phyloP scores from a whole-genome alignment of 768 basidiomycete genomes.

The Hortiboletus campestris region DNA sequence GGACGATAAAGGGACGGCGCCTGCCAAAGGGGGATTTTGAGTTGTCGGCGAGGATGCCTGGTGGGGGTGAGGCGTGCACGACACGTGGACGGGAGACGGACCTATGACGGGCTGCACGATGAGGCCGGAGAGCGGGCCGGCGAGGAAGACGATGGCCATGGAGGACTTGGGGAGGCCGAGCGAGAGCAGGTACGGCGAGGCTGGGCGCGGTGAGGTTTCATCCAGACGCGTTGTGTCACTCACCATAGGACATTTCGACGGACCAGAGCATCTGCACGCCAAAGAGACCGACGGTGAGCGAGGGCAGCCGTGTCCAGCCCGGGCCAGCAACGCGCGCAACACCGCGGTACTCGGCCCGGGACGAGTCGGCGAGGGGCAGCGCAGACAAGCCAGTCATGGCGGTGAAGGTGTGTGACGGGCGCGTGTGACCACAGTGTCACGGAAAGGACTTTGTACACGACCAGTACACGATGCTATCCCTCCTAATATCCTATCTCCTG shows the following conservation, averaged over 20 bases:
- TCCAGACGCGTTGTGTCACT: no score
- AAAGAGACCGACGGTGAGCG: conserved; percentile 73
- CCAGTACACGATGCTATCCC: no score
- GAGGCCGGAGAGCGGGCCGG: conserved; percentile 87
- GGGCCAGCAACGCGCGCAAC: conserved; percentile 66
- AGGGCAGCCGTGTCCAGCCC: conserved; percentile 60
- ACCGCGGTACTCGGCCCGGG: conserved; percentile 42
- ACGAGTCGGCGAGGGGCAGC: conserved; percentile 45
- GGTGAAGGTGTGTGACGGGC: no score
- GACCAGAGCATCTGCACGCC: conserved; percentile 93
- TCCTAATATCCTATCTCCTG: neutral
- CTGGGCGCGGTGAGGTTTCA: conserved; percentile 35
- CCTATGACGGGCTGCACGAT: conserved; percentile 91
- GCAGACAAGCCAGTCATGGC: conserved; percentile 53
- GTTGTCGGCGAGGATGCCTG: conserved; percentile 74
- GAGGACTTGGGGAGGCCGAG: conserved; percentile 83
- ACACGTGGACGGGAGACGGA: conserved; percentile 19
- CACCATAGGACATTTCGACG: conserved; percentile 90
- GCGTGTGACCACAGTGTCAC: no score
- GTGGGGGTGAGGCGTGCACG: neutral
- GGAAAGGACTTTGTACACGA: no score
- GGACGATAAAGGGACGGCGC: conserved; percentile 82
- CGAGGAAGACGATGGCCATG: conserved; percentile 90
- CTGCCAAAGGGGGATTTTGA: conserved; percentile 83
- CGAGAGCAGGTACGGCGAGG: conserved; percentile 87